Evolutionary conservation across 371 early-diverging fungal genomes (phyloP).

Genomic region (Actinomortierella wolfii): DNA sequence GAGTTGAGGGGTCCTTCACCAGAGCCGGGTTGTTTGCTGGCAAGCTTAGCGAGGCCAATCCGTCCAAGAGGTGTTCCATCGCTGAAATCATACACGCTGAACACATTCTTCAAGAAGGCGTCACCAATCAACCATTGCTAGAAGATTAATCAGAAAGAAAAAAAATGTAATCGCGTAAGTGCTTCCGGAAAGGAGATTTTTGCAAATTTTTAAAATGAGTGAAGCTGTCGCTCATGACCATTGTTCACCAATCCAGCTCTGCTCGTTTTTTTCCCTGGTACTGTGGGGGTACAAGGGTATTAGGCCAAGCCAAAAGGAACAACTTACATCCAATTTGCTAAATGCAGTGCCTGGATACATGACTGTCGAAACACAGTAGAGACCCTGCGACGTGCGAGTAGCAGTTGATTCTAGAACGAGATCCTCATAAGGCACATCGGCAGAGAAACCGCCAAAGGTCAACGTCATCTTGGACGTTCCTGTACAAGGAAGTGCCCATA

Average conservation of each 20-base stretch:
- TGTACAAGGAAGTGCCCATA: constrained; percentile 28
- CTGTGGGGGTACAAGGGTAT: no score
- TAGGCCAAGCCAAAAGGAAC: not conserved
- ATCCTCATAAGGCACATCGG: constrained; percentile 15
- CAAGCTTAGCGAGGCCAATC: constrained; percentile 8
- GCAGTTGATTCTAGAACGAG: constrained; percentile 19
- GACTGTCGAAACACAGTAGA: constrained; percentile 26
- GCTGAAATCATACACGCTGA: constrained; percentile 33
- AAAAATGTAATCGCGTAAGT: not conserved
- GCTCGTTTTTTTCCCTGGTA: no score
- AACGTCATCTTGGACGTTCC: constrained; percentile 18
- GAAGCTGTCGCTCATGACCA: no score
- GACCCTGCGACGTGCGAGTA: not conserved
- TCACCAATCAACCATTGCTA: constrained; percentile 36
- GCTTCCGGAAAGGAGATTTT: no score
- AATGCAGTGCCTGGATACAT: constrained; percentile 16
- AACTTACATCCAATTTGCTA: constrained; percentile 3
- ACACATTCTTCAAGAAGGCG: constrained; percentile 30
- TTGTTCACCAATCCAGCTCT: not conserved
- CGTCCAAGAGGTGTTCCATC: constrained; percentile 6
- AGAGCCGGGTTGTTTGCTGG: not conserved
- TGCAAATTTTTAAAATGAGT: no score
- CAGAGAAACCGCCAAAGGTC: constrained; percentile 15
- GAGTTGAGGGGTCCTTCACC: not conserved
- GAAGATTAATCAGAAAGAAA: not conserved